phyloP scores from a whole-genome alignment of 805 yeast species.

The Wickerhamiella brachini region DNA sequence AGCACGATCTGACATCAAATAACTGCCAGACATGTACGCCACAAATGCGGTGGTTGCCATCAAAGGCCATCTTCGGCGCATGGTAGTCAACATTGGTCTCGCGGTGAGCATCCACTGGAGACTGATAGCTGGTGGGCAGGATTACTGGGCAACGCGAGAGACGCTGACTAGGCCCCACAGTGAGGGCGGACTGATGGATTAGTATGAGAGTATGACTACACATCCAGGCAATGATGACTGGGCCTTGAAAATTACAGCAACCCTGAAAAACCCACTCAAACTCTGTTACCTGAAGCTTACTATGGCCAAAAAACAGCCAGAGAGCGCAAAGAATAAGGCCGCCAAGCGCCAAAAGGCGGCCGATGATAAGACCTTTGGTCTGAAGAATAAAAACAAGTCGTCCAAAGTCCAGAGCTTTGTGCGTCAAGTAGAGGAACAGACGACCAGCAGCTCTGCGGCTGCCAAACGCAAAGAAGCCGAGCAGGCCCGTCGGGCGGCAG shows the following conservation, averaged over 20 bases:
- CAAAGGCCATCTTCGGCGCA: conserved; percentile 8
- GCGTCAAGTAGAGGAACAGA: conserved; percentile 52
- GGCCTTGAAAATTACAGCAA: not conserved
- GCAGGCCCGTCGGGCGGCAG: conserved; percentile 49
- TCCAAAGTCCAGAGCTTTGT: conserved; percentile 71
- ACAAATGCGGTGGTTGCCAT: conserved; percentile 6
- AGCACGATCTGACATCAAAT: not conserved
- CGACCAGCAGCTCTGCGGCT: conserved; percentile 37
- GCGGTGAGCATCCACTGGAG: not conserved
- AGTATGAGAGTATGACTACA: too few relatives aligned
- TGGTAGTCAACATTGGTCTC: not conserved
- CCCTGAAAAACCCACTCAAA: not conserved
- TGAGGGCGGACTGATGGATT: too few relatives aligned
- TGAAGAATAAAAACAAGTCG: conserved; percentile 90
- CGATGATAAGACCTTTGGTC: conserved; percentile 86
- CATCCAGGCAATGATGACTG: too few relatives aligned
- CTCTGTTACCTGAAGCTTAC: not conserved
- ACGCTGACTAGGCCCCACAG: too few relatives aligned
- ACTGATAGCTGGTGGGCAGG: too few relatives aligned
- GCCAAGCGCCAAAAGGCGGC: conserved; percentile 44
- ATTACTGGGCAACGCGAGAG: too few relatives aligned
- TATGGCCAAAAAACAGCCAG: conserved; percentile 48
- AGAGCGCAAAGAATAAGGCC: conserved; percentile 40
- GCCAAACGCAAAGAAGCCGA: conserved; percentile 67
- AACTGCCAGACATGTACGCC: conserved; percentile 3